Conservation (phyloP, 2,329 filamentous ascomycete genomes). For the Penicillium sp. region DNA sequence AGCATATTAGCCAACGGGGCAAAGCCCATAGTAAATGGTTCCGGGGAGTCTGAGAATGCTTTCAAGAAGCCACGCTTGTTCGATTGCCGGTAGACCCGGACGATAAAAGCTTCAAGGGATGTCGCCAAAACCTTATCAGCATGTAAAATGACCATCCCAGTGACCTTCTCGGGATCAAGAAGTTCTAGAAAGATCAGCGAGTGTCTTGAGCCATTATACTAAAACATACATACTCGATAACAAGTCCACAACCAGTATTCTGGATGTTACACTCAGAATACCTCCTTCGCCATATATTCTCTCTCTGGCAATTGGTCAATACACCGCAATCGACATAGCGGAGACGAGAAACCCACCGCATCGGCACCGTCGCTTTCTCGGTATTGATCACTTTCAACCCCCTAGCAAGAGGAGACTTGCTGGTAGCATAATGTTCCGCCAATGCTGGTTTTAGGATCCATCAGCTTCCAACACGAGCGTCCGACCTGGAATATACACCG, state of each 20-base stretch:
- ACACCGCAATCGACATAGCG: neutral
- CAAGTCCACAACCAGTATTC: conserved; percentile 91
- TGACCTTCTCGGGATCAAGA: conserved; percentile 78
- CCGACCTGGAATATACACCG: neutral
- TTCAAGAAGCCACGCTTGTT: conserved; percentile 94
- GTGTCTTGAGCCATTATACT: neutral
- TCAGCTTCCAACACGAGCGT: conserved; percentile 10
- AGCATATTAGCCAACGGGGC: conserved; percentile 85
- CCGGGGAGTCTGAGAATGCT: conserved; percentile 90
- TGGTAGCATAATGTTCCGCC: conserved; percentile 91
- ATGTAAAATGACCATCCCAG: conserved; percentile 82
- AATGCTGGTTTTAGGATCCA: conserved; percentile 53
- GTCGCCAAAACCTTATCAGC: conserved; percentile 81
- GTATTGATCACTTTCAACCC: conserved; percentile 92
- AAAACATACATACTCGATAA: conserved; percentile 58
- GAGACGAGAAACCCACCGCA: conserved; percentile 45
- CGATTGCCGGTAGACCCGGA: conserved; percentile 88
- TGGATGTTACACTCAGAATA: conserved; percentile 92
- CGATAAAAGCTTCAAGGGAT: conserved; percentile 89
- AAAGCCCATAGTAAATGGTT: conserved; percentile 85
- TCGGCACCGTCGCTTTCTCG: conserved; percentile 81
- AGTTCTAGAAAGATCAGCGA: conserved; percentile 45
- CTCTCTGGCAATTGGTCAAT: conserved; percentile 55
- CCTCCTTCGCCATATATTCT: conserved; percentile 89
- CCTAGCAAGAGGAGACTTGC: conserved; percentile 74